Evolutionary conservation across 1,284 basidiomycete genomes (phyloP).

Genomic region (Ceratobasidium sp.): DNA sequence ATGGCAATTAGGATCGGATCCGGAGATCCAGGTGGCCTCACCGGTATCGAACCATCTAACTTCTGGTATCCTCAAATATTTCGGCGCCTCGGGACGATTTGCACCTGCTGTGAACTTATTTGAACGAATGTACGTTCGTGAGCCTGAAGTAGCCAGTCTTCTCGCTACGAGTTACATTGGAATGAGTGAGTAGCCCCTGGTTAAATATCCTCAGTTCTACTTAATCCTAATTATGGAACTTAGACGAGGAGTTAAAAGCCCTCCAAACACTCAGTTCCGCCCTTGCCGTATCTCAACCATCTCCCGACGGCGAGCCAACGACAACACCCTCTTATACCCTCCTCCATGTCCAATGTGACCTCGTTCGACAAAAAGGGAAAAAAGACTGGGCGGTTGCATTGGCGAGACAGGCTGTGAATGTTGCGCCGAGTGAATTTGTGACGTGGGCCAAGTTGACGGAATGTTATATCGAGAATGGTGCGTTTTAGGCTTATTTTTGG

Average conservation of each 20-base stretch:
- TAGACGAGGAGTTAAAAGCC: slow-evolving; percentile 98
- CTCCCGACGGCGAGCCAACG: slow-evolving; percentile 58
- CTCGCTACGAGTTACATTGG: slow-evolving; percentile 93
- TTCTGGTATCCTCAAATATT: slow-evolving; percentile 96
- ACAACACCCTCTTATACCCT: slow-evolving; percentile 92
- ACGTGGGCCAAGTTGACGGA: slow-evolving; percentile 99
- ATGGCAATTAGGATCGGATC: slow-evolving; percentile 98
- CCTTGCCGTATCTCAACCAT: slow-evolving; percentile 63
- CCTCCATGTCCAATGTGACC: slow-evolving; percentile 94
- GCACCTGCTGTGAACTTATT: slow-evolving; percentile 95
- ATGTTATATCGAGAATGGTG: slow-evolving; percentile 90
- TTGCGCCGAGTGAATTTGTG: slow-evolving; percentile 96
- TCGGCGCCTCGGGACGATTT: slow-evolving; percentile 90
- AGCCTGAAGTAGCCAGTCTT: slow-evolving; percentile 91
- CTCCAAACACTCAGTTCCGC: slow-evolving; percentile 92
- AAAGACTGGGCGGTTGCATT: slow-evolving; percentile 92
- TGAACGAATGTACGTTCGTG: slow-evolving; percentile 86
- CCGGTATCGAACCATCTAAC: slow-evolving; percentile 98
- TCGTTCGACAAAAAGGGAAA: slow-evolving; percentile 87
- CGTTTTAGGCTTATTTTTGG: slow-evolving; percentile 49
- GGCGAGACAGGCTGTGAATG: slow-evolving; percentile 95
- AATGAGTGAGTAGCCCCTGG: slow-evolving; percentile 83
- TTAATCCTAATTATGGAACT: neutral
- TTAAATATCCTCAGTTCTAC: too few relatives aligned
- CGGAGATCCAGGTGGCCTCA: slow-evolving; percentile 98